A percentile compares a stretch with the other conserved stretches of the same genome.
phyloP scores from a whole-genome alignment of 192 early-diverging fungal species.

The Coemansia sp. region DNA sequence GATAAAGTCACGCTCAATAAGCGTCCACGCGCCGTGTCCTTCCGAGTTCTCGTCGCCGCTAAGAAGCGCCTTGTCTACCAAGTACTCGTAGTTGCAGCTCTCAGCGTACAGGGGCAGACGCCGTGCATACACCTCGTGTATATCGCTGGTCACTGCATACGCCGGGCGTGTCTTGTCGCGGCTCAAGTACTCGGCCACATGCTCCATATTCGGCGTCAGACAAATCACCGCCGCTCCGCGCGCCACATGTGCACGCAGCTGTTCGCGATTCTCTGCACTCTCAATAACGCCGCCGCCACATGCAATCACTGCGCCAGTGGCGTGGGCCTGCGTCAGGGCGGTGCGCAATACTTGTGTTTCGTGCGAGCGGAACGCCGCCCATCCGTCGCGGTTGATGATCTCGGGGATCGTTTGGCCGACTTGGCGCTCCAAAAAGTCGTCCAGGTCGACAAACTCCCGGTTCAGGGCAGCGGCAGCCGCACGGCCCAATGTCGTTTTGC shows the following conservation, averaged over 20 bases:
- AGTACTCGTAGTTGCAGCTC: conserved; percentile 81
- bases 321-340: conserved; percentile 57
- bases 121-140: conserved; percentile 74
- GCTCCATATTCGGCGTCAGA: conserved; percentile 69
- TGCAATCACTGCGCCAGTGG: conserved; percentile 69
- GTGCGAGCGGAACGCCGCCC: conserved; percentile 82
- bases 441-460: conserved; percentile 85
- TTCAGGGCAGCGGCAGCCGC: conserved; percentile 65
- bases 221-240: conserved; percentile 70
- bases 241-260: conserved; percentile 62
- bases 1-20: conserved; percentile 73
- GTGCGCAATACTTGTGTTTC: conserved; percentile 69
- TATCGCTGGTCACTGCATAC: conserved; percentile 68
- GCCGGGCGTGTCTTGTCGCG: conserved; percentile 81
- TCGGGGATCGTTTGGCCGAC: conserved; percentile 75
- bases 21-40: conserved; percentile 56
- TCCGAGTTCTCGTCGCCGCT: neutral
- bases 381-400: conserved; percentile 72
- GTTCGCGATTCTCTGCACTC: conserved; percentile 60
- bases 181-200: conserved; percentile 75
- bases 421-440: conserved; percentile 72
- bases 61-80: conserved; percentile 55
- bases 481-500: conserved; percentile 86
- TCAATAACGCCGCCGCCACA: conserved; percentile 98
- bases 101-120: conserved; percentile 75